These are phyloP conservation scores for Spinellus fusiger DNA, from an alignment of 192 early-diverging fungal genomes.

Conservation along the genomic window DNA sequence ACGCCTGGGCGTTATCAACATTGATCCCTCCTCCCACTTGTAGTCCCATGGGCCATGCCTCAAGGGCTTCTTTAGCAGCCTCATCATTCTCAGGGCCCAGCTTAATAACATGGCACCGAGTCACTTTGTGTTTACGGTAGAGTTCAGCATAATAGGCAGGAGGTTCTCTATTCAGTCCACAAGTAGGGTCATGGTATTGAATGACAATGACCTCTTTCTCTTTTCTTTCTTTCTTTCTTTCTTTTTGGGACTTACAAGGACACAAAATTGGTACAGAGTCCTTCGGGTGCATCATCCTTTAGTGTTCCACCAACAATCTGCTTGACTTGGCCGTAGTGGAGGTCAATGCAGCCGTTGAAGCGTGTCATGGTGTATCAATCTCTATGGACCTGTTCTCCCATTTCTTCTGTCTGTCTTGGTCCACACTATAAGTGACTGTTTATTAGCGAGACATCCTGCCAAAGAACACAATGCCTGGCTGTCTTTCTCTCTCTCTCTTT, in stretches of 20 bases:
- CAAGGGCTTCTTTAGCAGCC: constrained; percentile 78
- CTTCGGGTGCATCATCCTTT: constrained; percentile 49
- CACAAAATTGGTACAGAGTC: constrained; percentile 89
- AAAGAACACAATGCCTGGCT: background rate
- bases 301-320: constrained; percentile 97
- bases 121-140: constrained; percentile 65
- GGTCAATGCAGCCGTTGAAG: constrained; percentile 98
- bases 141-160: constrained; percentile 78
- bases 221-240: background rate
- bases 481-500: background rate
- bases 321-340: constrained; percentile 96
- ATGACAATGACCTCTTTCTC: too few relatives aligned
- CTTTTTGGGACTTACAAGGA: constrained; percentile 46
- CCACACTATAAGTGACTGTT: too few relatives aligned
- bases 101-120: constrained; percentile 93
- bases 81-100: constrained; percentile 83
- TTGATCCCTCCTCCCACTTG: constrained; percentile 96
- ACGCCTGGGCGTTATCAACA: constrained; percentile 76
- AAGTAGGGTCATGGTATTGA: too few relatives aligned
- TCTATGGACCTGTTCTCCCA: background rate
- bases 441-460: background rate
- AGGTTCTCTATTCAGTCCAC: constrained; percentile 46
- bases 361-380: constrained; percentile 34
- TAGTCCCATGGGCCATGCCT: constrained; percentile 78
- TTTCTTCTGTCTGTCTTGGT: too few relatives aligned